Percentiles rank a stretch among this genome's conserved stretches.
phyloP scores from a whole-genome alignment of 2,329 filamentous ascomycete genomes.

The Diaporthe capsici region DNA sequence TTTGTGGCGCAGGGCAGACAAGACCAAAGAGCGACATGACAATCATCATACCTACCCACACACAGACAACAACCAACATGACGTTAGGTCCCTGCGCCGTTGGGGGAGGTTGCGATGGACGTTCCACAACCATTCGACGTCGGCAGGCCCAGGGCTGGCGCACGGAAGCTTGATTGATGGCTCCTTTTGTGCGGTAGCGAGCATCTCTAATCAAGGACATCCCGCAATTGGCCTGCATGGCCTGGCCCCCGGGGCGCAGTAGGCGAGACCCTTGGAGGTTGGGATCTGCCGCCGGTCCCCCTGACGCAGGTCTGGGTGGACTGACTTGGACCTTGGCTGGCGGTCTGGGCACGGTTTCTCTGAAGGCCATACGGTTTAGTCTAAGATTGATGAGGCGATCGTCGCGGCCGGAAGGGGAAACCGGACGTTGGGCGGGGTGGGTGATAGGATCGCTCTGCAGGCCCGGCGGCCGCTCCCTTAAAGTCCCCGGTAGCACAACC shows the following conservation, averaged over 20 bases:
- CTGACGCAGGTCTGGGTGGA: not conserved
- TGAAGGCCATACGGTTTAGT: not conserved
- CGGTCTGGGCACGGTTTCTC: not conserved
- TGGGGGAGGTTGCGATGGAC: constrained; percentile 1
- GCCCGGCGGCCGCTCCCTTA: constrained; percentile 11
- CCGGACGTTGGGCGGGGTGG: not conserved
- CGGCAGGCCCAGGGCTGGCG: not conserved
- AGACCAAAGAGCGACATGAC: not conserved
- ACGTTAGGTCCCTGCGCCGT: not conserved
- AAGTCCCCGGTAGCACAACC: constrained; percentile 21
- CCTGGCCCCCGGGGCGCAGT: not conserved
- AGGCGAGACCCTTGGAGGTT: constrained; percentile 33
- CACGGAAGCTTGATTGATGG: not conserved
- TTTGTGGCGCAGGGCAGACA: constrained; percentile 9
- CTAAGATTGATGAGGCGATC: not conserved
- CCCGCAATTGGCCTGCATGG: not conserved
- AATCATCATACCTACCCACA: not conserved
- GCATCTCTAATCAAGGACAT: constrained; percentile 21
- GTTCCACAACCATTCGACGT: not conserved
- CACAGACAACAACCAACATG: not conserved
- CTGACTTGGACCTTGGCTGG: not conserved
- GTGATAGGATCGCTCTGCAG: not conserved
- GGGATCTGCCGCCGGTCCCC: constrained; percentile 28
- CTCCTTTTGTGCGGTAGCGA: not conserved
- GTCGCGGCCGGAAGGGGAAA: constrained; percentile 9